phyloP scores from a whole-genome alignment of 371 early-diverging fungal species.

The Lichtheimia corymbifera region DNA sequence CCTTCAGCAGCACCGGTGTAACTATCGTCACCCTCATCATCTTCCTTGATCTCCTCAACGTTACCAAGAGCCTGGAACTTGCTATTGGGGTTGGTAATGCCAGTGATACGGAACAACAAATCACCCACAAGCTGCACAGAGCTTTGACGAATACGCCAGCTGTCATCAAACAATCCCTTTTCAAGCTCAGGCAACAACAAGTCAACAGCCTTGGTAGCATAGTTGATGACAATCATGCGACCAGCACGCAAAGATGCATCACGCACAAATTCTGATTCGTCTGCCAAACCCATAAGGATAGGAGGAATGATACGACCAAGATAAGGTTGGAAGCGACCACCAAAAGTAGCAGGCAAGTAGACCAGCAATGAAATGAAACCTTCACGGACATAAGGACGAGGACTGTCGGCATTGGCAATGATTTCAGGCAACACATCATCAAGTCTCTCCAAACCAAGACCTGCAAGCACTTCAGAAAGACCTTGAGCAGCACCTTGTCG shows the following conservation, averaged over 20 bases:
- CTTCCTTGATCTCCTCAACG: conserved; percentile 41
- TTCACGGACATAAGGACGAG: conserved; percentile 87
- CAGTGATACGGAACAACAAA: conserved; percentile 89
- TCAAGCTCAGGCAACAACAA: conserved; percentile 91
- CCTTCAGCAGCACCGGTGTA: conserved; percentile 60
- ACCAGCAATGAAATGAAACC: conserved; percentile 94
- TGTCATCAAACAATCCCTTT: conserved; percentile 84
- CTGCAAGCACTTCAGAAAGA: conserved; percentile 90
- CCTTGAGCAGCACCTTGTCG: conserved; percentile 98
- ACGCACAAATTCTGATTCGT: conserved; percentile 94
- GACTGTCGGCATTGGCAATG: conserved; percentile 75
- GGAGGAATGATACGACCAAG: conserved; percentile 85
- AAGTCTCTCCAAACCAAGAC: conserved; percentile 86
- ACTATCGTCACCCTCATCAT: conserved; percentile 56
- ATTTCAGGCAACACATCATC: conserved; percentile 91
- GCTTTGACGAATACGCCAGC: conserved; percentile 96
- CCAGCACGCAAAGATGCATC: conserved; percentile 91
- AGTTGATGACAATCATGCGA: conserved; percentile 90
- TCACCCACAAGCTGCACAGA: conserved; percentile 96
- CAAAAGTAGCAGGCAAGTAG: conserved; percentile 94
- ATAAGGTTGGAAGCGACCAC: conserved; percentile 88
- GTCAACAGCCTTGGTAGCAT: conserved; percentile 87
- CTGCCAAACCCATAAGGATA: conserved; percentile 90
- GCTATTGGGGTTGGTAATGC: conserved; percentile 66
- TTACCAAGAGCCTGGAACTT: conserved; percentile 43